phyloP scores from a whole-genome alignment of 176 grass and related monocot species.

The Zoysia pacifica region DNA sequence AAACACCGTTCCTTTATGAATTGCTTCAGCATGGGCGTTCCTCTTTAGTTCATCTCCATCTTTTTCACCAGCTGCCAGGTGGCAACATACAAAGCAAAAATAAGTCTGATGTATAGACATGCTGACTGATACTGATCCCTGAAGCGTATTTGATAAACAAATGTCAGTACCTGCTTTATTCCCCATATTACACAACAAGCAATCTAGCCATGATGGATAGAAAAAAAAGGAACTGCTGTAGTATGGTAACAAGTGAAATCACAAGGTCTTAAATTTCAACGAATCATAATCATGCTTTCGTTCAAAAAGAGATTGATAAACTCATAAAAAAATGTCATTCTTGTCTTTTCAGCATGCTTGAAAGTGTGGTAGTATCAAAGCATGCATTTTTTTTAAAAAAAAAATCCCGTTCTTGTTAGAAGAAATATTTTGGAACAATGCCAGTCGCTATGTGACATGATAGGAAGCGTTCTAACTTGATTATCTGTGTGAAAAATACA shows the following conservation, averaged over 20 bases:
- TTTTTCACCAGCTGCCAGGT: conserved; percentile 85
- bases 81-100: conserved; percentile 91
- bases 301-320: background rate
- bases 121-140: conserved; percentile 97
- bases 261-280: background rate
- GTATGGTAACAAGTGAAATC: background rate
- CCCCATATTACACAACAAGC: conserved; percentile 4
- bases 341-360: background rate
- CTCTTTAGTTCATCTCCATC: conserved; percentile 66
- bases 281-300: background rate
- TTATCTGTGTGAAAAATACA: background rate
- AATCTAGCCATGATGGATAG: conserved; percentile 3
- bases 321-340: background rate
- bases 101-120: conserved; percentile 87
- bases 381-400: background rate
- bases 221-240: background rate
- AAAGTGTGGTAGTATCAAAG: background rate
- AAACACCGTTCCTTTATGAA: conserved; percentile 72
- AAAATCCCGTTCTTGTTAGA: background rate
- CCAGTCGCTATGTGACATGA: too few species aligned
- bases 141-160: conserved; percentile 38
- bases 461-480: background rate
- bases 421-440: background rate
- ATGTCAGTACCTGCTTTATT: conserved; percentile 1
- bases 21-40: conserved; percentile 82